phyloP scores from a whole-genome alignment of 805 yeast genomes.

The Candida golubevii region DNA sequence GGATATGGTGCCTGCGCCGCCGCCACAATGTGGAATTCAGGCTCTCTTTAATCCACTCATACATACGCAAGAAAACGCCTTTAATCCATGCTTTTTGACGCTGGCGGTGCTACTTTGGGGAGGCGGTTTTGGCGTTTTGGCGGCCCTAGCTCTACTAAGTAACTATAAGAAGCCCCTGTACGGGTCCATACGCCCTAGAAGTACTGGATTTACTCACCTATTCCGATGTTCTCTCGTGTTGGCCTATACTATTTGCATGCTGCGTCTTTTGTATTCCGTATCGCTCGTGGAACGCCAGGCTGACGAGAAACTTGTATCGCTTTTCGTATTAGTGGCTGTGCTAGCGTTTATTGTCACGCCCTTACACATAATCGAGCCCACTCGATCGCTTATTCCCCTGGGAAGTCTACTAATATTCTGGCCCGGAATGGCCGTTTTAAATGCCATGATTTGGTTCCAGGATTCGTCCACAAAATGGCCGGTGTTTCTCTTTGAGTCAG shows the following conservation, averaged over 20 bases:
- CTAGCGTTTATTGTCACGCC: conserved; percentile 29
- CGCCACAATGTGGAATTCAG: conserved; percentile 18
- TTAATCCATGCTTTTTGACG: conserved; percentile 32
- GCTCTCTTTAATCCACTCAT: conserved; percentile 21
- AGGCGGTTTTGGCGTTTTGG: conserved; percentile 3
- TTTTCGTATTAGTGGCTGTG: conserved; percentile 7
- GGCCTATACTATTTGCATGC: conserved; percentile 15
- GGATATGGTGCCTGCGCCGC: conserved; percentile 7
- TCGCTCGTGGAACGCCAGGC: conserved; percentile 23
- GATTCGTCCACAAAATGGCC: conserved; percentile 24
- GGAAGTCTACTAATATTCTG: conserved; percentile 41
- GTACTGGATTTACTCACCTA: conserved; percentile 24
- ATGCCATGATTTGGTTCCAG: conserved; percentile 23
- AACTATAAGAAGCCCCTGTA: conserved; percentile 1
- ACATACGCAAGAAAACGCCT: conserved; percentile 26
- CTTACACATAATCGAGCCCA: conserved; percentile 41
- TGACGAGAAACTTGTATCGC: conserved; percentile 18
- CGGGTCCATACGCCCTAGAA: conserved; percentile 21
- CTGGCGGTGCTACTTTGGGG: conserved; percentile 12
- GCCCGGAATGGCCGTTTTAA: conserved; percentile 23
- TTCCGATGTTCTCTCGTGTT: conserved; percentile 19
- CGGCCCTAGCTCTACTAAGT: conserved; percentile 1
- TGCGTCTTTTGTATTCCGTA: conserved; percentile 11
- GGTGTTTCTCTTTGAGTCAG: conserved; percentile 10
- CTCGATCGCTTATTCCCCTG: conserved; percentile 33